Evolutionary conservation across 2,329 filamentous ascomycete species (phyloP), one percentile per base, ranked within the genome.

Genomic region (Chrysoporthe puriensis): DNA sequence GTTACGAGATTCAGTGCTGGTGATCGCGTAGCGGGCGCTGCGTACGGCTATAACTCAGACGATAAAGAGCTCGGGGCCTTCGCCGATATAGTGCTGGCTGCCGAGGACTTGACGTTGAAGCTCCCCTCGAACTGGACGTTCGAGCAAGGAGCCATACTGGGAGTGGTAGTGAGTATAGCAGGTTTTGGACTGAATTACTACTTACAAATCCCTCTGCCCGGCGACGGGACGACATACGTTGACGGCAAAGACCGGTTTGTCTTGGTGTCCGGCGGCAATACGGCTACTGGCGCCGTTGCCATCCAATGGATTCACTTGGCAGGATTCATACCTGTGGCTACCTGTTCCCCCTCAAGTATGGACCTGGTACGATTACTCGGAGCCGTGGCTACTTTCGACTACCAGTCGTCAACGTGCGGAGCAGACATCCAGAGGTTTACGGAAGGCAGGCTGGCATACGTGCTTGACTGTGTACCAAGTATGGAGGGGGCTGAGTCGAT

Each of bases 361-460:
- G 78, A 80, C 3, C 79, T 85, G 18, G 76, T 83, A 3, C 79
- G 79, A 68, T 75, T 73, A 3, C 76, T 84, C 13, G 85, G 85
- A 34, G 84, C 84, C 1, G 79, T 81, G 66, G 77, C 77, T 50
- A 79, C 79, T 13, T 86, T 85, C 72, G 81, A 86, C 74, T 87
- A 87, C 77, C 79, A 78, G 36, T 79, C 81, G 21, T 77, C 81
- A 0, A 78, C 79, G 21, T 79, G 79, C 36, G 79, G 79, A 1
- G 75, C 77, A 44, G 80, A 84, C 66, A 86, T 88, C 74, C 78
- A 79, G 43, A 75, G 77, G 46, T 78, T 77, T 65, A 84, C 82
- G 9, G 75, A 80, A 4, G 78, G 83, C 74, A 75, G 73, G 42
- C 75, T 87, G 4, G 73, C 74, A 13, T 74, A 81, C 34, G 83